These are phyloP conservation scores for Aspergillus egyptiacus DNA, from an alignment of 495 filamentous ascomycete species.

Conservation along the genomic window DNA sequence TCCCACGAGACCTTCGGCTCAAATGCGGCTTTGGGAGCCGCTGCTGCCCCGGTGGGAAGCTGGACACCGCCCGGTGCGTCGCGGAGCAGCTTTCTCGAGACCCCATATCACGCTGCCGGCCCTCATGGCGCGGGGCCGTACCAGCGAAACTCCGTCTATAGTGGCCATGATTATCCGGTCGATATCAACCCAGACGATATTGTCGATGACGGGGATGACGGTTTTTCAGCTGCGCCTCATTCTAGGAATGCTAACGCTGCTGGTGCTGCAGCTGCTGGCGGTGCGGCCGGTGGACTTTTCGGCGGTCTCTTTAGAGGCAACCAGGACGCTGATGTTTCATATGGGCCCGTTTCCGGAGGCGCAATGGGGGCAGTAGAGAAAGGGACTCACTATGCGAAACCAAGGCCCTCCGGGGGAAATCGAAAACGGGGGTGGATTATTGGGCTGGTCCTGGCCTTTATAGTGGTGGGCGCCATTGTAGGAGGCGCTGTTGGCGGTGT, in stretches of 20 bases:
- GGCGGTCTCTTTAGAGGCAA: slow-evolving; percentile 36
- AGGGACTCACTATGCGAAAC: slow-evolving; percentile 39
- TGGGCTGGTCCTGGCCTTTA: slow-evolving; percentile 50
- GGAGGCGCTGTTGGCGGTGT: slow-evolving; percentile 76
- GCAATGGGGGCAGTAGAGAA: slow-evolving; percentile 22
- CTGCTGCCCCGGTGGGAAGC: slow-evolving; percentile 34
- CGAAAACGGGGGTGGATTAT: slow-evolving; percentile 71
- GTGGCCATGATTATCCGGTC: slow-evolving; percentile 45
- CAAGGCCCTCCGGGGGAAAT: slow-evolving; percentile 52
- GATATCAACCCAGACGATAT: slow-evolving; percentile 73
- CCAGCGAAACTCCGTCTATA: slow-evolving; percentile 53
- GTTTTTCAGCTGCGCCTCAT: slow-evolving; percentile 43
- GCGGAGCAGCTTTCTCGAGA: slow-evolving; percentile 28
- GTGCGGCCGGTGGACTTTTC: slow-evolving; percentile 49
- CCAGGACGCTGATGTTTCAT: slow-evolving; percentile 35
- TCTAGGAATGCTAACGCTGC: slow-evolving; percentile 32
- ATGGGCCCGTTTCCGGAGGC: slow-evolving; percentile 50
- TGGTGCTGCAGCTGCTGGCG: slow-evolving; percentile 47
- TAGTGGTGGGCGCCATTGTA: slow-evolving; percentile 64
- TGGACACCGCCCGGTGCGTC: slow-evolving; percentile 30
- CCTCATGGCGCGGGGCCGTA: slow-evolving; percentile 50
- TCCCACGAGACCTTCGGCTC: slow-evolving; percentile 36
- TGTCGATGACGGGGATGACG: slow-evolving; percentile 82
- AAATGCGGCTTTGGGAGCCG: slow-evolving; percentile 29
- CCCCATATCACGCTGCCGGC: slow-evolving; percentile 27